Conservation (phyloP, 306 rosid species). For the Bauhinia variegata region DNA sequence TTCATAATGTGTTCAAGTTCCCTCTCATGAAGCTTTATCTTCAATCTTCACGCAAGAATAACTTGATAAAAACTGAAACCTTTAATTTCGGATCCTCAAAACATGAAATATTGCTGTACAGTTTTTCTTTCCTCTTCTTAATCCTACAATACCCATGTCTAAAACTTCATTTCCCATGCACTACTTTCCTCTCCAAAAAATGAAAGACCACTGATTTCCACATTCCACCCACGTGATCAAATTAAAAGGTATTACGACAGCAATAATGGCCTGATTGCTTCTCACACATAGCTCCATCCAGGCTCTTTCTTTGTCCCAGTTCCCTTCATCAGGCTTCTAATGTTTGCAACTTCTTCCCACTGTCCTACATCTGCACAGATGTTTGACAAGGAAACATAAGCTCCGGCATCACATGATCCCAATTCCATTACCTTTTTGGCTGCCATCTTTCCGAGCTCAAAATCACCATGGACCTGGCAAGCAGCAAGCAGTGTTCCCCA, state of each 20-base stretch:
- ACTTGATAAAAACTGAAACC: too few relatives aligned
- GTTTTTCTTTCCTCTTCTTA: too few relatives aligned
- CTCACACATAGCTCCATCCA: slow-evolving; percentile 70
- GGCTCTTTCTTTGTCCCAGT: slow-evolving; percentile 62
- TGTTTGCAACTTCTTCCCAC: slow-evolving; percentile 70
- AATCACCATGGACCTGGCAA: slow-evolving; percentile 72
- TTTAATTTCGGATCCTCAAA: too few relatives aligned
- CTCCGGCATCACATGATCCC: slow-evolving; percentile 59
- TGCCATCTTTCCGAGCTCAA: slow-evolving; percentile 69
- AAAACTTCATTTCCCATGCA: too few relatives aligned
- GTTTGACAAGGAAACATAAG: slow-evolving; percentile 69
- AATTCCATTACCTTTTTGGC: slow-evolving; percentile 66
- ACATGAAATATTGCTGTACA: too few relatives aligned
- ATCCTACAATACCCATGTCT: too few relatives aligned
- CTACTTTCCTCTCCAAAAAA: too few relatives aligned
- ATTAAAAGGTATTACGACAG: slow-evolving; percentile 5
- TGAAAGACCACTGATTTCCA: too few relatives aligned
- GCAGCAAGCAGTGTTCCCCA: slow-evolving; percentile 85
- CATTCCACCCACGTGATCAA: not conserved
- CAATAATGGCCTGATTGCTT: slow-evolving; percentile 20
- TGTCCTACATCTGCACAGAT: slow-evolving; percentile 72
- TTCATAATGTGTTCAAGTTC: too few relatives aligned
- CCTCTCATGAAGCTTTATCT: too few relatives aligned
- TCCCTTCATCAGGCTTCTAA: slow-evolving; percentile 62
- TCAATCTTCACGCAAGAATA: too few relatives aligned